Evolutionary conservation across 306 rosid genomes (phyloP), one percentile per base, ranked within the genome.

Genomic region (Castanea mollissima): DNA sequence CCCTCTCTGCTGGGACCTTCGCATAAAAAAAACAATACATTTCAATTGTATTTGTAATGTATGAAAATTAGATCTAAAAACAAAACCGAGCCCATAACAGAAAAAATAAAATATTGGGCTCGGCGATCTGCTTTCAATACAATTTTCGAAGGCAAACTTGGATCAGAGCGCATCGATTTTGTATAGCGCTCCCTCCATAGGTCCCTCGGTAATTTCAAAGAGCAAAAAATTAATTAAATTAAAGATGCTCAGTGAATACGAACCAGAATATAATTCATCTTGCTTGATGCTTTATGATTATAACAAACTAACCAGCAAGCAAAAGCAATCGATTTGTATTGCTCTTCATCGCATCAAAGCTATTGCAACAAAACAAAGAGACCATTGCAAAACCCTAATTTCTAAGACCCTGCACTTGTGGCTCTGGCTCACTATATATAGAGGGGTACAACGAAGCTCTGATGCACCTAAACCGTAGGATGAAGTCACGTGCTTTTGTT

Each of bases 101-200:
- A 77, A 78, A 38, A 9, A 78, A 10, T 34, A 64, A 62, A 70
- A 29, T 77, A 52, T 73, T 77, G 69, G 83, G 72, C 65, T 82
- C 77, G 34, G 84, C 60, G 51, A 85, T 84, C 76, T 32, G 80
- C 65, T 79, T 86, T 91, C 90, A 71, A 32, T 7, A 16, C 32
- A 13, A 83, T 93, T 55, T 95, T 19, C 99, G 96, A 93, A 95
- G 91, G 94, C 93, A 95, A 95, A 95, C 99, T 95, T 95, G 95
- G 90, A 87, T 52, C 76, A 74, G 79, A 74, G 83, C 93, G 89
- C 98, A 95, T 83, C 27, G 90, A 83, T 76, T 84, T 84, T 56
- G 55, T 13, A 16, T 18, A 3, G 97, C 94, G 84, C 86, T 55
- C 63, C 91, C 86, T 93, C 99, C 97, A 91, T 93, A 95, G 99